A percentile compares a stretch with the other conserved stretches of the same genome.
Conservation (phyloP, 2,329 filamentous ascomycete genomes). For the Spiromastix sp. region DNA sequence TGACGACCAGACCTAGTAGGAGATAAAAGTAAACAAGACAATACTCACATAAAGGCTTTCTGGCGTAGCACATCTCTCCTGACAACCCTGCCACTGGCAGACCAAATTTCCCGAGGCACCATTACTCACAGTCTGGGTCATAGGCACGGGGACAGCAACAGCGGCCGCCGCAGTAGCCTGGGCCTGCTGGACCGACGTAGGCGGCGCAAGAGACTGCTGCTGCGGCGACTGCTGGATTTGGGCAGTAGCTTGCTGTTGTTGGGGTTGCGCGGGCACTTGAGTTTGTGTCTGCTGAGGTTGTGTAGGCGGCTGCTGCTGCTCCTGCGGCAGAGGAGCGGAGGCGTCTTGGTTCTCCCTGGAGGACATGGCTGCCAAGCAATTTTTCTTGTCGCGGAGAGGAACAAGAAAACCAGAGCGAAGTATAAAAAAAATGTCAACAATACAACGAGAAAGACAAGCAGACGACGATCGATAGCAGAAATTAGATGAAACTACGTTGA, state of each 20-base stretch:
- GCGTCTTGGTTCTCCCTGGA: conserved; percentile 30
- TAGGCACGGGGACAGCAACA: conserved; percentile 23
- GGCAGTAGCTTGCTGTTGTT: conserved; percentile 11
- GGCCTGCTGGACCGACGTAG: conserved; percentile 23
- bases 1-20: too few relatives aligned
- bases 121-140: conserved; percentile 16
- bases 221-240: conserved; percentile 13
- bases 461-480: conserved; percentile 20
- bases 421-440: background rate
- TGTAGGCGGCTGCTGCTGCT: conserved; percentile 11
- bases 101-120: conserved; percentile 30
- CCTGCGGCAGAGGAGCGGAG: conserved; percentile 12
- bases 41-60: conserved; percentile 52
- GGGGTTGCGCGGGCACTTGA: background rate
- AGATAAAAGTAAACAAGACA: conserved; percentile 1
- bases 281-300: conserved; percentile 11
- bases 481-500: background rate
- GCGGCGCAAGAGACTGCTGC: conserved; percentile 16
- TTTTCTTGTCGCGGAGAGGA: conserved; percentile 18
- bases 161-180: conserved; percentile 29
- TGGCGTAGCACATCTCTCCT: conserved; percentile 47
- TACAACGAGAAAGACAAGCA: conserved; percentile 1
- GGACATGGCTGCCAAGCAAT: conserved; percentile 34
- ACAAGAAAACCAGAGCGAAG: conserved; percentile 9
- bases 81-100: conserved; percentile 55